Base-by-base conservation (phyloP, 805 yeast genomes). In the Maudiozyma serrabonitensis region DNA sequence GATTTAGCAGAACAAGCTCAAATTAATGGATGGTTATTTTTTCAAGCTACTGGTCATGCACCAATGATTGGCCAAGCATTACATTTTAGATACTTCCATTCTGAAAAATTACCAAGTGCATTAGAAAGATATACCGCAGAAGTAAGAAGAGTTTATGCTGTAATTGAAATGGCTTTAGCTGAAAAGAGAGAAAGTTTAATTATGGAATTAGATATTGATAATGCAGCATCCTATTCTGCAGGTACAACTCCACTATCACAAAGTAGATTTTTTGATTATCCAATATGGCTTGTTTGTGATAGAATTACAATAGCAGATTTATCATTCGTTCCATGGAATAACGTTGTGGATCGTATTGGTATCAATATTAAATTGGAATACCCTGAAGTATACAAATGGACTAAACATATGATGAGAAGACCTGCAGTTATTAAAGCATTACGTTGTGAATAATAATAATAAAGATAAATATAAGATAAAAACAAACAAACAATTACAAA, bases 11-110 rank as follows among this genome's bases (percentile, higher is more conserved):
- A 87, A 55, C 96, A 88, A 69, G 75, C 90, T 3, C 91, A 84
- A 64, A 87, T 90, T 50, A 76, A 80, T 52, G 79, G 89, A 6
- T 90, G 97, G 96, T 73, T 91, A 38, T 90, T 87, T 62, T 90
- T 90, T 73, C 98, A 90, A 69, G 88, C 96, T 2, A 84, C 95
- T 4, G 97, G 98, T 6, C 97, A 89, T 64, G 95, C 97, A 0
- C 96, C 97, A n/a, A 90, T 90, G 95, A 86, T 90, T 58, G 97
- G 97, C 18, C 97, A 90, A 68, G 96, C 97, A 8, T 75, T 91
- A 57, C 97, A 91, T 70, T 91, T 90, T 71, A 76, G 90, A 61
- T 88, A 87, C 65, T 88, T 90, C 74, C 96, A 90, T 64, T 78
- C 90, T 6, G 83, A 83, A 52, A 82, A 82, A 48, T 88, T 90